phyloP scores from a whole-genome alignment of 1,139 yeast species.

The Fermentozyma sake region DNA sequence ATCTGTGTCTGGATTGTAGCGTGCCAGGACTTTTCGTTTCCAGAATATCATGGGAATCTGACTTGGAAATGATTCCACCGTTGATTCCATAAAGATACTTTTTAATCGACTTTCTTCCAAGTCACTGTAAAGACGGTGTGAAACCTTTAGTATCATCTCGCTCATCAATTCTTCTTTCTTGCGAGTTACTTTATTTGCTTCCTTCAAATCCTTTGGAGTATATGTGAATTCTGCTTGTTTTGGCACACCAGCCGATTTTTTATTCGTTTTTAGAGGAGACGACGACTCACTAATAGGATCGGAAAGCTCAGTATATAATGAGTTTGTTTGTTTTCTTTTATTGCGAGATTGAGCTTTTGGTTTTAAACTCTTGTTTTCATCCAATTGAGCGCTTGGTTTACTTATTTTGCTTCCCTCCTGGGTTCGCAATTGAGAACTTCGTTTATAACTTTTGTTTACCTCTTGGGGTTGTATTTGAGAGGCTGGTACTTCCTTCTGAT shows the following conservation, averaged over 20 bases:
- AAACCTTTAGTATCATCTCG: constrained; percentile 45
- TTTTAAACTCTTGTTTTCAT: no score
- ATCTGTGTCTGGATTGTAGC: constrained; percentile 43
- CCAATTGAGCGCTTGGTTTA: no score
- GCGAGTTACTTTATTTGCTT: constrained; percentile 46
- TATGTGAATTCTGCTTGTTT: constrained; percentile 6
- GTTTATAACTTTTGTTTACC: no score
- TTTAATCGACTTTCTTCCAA: constrained; percentile 12
- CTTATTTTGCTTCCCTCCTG: no score
- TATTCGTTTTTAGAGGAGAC: constrained; percentile 1
- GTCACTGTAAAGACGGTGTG: constrained; percentile 13
- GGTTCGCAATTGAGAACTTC: no score
- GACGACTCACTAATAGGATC: no score
- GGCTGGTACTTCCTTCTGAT: no score
- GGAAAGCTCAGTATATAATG: no score
- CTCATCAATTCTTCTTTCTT: constrained; percentile 47
- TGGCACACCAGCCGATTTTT: background rate
- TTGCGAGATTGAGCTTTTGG: background rate
- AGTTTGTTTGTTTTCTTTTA: no score
- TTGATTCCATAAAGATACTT: constrained; percentile 10
- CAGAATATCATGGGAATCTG: constrained; percentile 31
- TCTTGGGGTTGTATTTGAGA: no score
- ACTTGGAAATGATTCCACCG: constrained; percentile 10
- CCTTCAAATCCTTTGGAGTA: constrained; percentile 34
- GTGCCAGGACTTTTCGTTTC: constrained; percentile 33